These are phyloP conservation scores for Leccinum variicolor DNA, from an alignment of 768 basidiomycete species.

Conservation along the genomic window DNA sequence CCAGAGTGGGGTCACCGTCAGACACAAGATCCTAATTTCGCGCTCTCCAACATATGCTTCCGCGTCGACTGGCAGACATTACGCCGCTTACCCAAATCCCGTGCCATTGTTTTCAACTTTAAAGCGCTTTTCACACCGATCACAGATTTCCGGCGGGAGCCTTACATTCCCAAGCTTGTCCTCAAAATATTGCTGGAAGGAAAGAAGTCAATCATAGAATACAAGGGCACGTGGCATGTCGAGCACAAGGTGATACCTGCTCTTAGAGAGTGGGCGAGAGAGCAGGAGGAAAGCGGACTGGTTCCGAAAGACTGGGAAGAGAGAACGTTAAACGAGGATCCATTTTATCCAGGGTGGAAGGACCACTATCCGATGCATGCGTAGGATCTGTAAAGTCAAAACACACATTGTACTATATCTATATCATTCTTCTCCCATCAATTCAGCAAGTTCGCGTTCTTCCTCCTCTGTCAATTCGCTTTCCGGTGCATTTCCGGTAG, in stretches of 20 bases:
- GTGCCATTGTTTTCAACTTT: constrained; percentile 51
- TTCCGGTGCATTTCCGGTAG: constrained; percentile 28
- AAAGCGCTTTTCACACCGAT: constrained; percentile 52
- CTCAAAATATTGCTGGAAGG: constrained; percentile 42
- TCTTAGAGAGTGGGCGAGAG: constrained; percentile 42
- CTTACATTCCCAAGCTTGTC: constrained; percentile 45
- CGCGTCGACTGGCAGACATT: constrained; percentile 58
- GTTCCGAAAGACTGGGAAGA: constrained; percentile 48
- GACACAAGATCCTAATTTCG: constrained; percentile 34
- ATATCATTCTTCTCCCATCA: constrained; percentile 46
- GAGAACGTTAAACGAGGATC: constrained; percentile 48
- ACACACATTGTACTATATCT: not conserved
- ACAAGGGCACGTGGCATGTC: constrained; percentile 41
- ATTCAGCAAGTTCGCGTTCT: constrained; percentile 82
- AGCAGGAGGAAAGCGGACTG: constrained; percentile 45
- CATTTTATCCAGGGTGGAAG: constrained; percentile 50
- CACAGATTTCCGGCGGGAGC: constrained; percentile 40
- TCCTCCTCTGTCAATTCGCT: constrained; percentile 77
- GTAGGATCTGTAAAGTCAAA: not conserved
- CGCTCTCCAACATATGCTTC: constrained; percentile 40
- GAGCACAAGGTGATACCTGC: constrained; percentile 46
- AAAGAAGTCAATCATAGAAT: constrained; percentile 37
- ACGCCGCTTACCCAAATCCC: constrained; percentile 44
- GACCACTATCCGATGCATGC: constrained; percentile 19
- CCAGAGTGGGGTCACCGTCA: constrained; percentile 34